A percentile compares a stretch with the other conserved stretches of the same genome.
Conservation (phyloP, 2,329 filamentous ascomycete genomes). For the Exophiala oligosperma region DNA sequence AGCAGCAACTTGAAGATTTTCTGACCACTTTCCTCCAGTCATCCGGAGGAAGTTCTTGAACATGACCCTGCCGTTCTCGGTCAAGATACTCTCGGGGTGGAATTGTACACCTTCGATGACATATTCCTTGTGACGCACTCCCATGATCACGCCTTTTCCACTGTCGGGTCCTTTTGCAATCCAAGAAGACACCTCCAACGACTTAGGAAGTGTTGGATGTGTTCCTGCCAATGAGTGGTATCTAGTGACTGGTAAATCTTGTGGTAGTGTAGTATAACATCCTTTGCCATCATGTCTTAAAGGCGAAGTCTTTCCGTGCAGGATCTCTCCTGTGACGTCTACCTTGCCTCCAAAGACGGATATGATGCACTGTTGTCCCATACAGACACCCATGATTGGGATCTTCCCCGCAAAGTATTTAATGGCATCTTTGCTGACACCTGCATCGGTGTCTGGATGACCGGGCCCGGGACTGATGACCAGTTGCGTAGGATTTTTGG, state of each 20-base stretch:
- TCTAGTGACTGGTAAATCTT: conserved; percentile 82
- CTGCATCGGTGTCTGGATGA: conserved; percentile 87
- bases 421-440: conserved; percentile 90
- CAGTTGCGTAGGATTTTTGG: conserved; percentile 84
- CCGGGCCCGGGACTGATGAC: conserved; percentile 94
- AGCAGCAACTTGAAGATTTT: conserved; percentile 28
- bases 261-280: conserved; percentile 79
- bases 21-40: conserved; percentile 81
- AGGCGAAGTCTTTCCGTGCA: conserved; percentile 95
- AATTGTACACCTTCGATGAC: conserved; percentile 97
- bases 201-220: conserved; percentile 79
- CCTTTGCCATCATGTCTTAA: conserved; percentile 87
- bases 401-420: conserved; percentile 90
- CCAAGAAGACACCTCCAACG: conserved; percentile 88
- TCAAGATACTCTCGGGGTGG: conserved; percentile 95
- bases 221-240: conserved; percentile 97
- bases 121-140: conserved; percentile 87
- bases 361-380: conserved; percentile 99
- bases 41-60: conserved; percentile 87
- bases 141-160: conserved; percentile 88
- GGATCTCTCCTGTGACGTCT: conserved; percentile 88
- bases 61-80: conserved; percentile 83
- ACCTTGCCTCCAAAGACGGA: conserved; percentile 90
- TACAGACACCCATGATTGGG: conserved; percentile 94
- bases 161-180: conserved; percentile 73